Evolutionary conservation across 108 stramenopile genomes (phyloP), one percentile per base, ranked within the genome.

Genomic region (Discostella stelligeroides): DNA sequence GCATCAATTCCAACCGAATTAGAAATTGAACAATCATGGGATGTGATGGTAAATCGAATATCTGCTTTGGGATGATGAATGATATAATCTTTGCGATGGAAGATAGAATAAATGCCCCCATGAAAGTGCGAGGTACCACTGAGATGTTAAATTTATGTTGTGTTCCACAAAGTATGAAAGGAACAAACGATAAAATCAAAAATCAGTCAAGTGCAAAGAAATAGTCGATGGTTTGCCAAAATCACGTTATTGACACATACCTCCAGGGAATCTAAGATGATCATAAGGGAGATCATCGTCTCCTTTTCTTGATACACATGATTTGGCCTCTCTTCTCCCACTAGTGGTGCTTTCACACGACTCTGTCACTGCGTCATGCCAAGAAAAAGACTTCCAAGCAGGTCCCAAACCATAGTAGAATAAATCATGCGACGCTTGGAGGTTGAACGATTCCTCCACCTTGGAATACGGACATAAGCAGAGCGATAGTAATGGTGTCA

Each of bases 391-490:
- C 59, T 27, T 29, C 53, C 63, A 63, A 30, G 87, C 82, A 2
- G 86, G 86, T 6, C 79, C 51, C 24, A 94, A 25, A 8, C 93
- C 91, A 71, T 88, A 67, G 70, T 89, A 90, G 43, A 85, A 85
- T 42, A 95, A 62, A 78, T 98, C 98, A 71, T 97, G 91, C 1
- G 90, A 83, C 20, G 98, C 99, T 87, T 99, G 99, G 41, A 96
- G 74, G 69, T 96, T 92, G 75, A 99, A 99, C 51, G 89, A 92
- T 72, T 99, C 99, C 73, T 99, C 99, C n/a, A 99, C 98, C 72
- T 99, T 99, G 65, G 90, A 95, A 60, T 95, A 88, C 0, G 97
- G 98, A 76, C 96, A 96, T 9, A 79, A 47, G 41, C 79, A 21
- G 10, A 92, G 77, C 63, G 86, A 81, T 10, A 74, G 53, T 11